Conservation (phyloP, 2,329 filamentous ascomycete species). For the Periglandula ipomoeae region DNA sequence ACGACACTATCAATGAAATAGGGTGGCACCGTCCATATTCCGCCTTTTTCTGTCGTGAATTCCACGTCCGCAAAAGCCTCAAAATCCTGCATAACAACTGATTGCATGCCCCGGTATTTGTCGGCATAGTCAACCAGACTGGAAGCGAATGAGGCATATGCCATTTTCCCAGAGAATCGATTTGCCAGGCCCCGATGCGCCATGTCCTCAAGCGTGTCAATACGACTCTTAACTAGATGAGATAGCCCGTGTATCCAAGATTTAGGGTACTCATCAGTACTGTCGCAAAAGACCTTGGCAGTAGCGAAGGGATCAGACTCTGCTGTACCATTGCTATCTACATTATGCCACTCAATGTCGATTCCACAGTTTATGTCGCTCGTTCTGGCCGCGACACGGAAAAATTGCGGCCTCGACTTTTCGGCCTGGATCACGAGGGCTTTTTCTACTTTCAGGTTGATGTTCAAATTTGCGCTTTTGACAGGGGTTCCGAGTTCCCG, state of each 20-base stretch:
- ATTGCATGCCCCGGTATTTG: conserved; percentile 47
- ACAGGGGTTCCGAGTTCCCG: conserved; percentile 49
- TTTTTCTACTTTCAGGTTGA: conserved; percentile 29
- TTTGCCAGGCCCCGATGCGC: conserved; percentile 7
- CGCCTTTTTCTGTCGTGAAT: conserved; percentile 29
- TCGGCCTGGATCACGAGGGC: conserved; percentile 51
- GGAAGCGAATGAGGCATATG: conserved; percentile 21
- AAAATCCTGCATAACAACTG: conserved; percentile 36
- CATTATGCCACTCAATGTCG: conserved; percentile 26
- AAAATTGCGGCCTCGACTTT: conserved; percentile 19
- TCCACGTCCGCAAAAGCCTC: conserved; percentile 23
- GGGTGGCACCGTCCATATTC: conserved; percentile 43
- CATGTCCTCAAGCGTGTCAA: conserved; percentile 38
- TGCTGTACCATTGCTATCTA: conserved; percentile 5
- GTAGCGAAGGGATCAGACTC: conserved; percentile 11
- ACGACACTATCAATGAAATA: conserved; percentile 51
- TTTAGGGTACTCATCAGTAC: conserved; percentile 39
- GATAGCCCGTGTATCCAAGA: conserved; percentile 47
- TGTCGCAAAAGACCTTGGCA: conserved; percentile 32
- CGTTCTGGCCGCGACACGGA: conserved; percentile 19
- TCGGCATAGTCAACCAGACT: conserved; percentile 46
- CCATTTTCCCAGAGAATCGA: conserved; percentile 3
- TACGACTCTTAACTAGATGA: conserved; percentile 57
- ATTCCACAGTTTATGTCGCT: conserved; percentile 35
- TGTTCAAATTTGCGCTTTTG: conserved; percentile 49